These are phyloP conservation scores for Suaeda aralocaspica DNA, from an alignment of 148 eudicot species.

Conservation along the genomic window DNA sequence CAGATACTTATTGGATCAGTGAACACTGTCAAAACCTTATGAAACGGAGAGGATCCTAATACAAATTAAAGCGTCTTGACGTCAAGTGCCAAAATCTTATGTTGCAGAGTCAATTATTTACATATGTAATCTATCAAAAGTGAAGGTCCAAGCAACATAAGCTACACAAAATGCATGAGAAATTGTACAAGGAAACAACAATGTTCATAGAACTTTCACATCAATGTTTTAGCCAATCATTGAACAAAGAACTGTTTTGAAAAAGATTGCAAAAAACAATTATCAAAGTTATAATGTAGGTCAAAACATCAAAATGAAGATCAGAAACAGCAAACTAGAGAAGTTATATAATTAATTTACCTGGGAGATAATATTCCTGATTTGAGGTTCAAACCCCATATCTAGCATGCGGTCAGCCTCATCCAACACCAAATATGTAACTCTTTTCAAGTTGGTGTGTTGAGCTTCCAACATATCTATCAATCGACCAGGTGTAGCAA, in stretches of 20 bases:
- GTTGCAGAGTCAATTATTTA: background rate
- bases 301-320: background rate
- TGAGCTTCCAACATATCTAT: conserved; percentile 95
- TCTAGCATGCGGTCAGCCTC: conserved; percentile 99
- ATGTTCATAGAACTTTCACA: background rate
- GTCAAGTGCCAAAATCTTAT: background rate
- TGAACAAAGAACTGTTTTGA: background rate
- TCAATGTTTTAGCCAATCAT: background rate
- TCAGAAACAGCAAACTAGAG: background rate
- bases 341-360: conserved; percentile 27
- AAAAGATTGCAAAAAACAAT: background rate
- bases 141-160: background rate
- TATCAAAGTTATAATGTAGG: conserved; percentile 1
- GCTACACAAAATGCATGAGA: background rate
- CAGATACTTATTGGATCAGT: no score
- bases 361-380: conserved; percentile 80
- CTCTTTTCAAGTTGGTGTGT: conserved; percentile 82
- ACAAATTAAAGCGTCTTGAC: no score
- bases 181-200: background rate
- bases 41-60: no score
- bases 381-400: conserved; percentile 99
- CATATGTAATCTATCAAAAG: background rate
- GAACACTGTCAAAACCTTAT: no score
- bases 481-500: conserved; percentile 94
- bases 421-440: conserved; percentile 90